Conservation (phyloP, 106 monocot genomes). For the Apostasia ramifera region DNA sequence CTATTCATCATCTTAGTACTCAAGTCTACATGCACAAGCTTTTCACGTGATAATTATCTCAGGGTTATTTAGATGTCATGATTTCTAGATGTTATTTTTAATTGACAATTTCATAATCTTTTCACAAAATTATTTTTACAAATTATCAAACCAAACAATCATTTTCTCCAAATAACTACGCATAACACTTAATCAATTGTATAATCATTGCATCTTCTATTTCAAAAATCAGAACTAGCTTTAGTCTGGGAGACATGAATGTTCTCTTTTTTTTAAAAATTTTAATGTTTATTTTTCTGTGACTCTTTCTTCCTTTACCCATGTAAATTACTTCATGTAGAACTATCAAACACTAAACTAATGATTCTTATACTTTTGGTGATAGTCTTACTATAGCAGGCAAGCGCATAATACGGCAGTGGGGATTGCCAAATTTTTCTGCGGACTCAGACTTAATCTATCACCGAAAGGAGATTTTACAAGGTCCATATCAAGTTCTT, state of each 20-base stretch:
- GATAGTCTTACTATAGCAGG: conserved; percentile 42
- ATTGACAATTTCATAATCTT: too few relatives aligned
- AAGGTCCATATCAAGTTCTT: conserved; percentile 41
- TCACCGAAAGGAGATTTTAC: conserved; percentile 40
- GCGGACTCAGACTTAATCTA: conserved; percentile 8
- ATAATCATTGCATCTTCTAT: not conserved
- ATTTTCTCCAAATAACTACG: too few relatives aligned
- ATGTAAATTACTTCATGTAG: not conserved
- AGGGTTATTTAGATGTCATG: too few relatives aligned
- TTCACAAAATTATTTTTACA: too few relatives aligned
- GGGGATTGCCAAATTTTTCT: conserved; percentile 4
- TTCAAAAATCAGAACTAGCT: not conserved
- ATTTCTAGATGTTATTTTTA: too few relatives aligned
- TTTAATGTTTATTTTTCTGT: not conserved
- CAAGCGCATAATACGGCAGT: conserved; percentile 14
- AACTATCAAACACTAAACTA: not conserved
- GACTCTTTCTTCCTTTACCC: not conserved
- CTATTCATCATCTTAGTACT: too few relatives aligned
- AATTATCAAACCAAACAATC: too few relatives aligned
- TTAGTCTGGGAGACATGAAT: not conserved
- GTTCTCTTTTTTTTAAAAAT: not conserved
- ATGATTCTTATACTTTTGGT: conserved; percentile 2
- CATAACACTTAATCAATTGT: not conserved
- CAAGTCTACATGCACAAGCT: too few relatives aligned
- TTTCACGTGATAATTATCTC: too few relatives aligned